Evolutionary conservation across 2,329 filamentous ascomycete genomes (phyloP), one percentile per base, ranked within the genome.

Genomic region (Aspergillus alliaceus): DNA sequence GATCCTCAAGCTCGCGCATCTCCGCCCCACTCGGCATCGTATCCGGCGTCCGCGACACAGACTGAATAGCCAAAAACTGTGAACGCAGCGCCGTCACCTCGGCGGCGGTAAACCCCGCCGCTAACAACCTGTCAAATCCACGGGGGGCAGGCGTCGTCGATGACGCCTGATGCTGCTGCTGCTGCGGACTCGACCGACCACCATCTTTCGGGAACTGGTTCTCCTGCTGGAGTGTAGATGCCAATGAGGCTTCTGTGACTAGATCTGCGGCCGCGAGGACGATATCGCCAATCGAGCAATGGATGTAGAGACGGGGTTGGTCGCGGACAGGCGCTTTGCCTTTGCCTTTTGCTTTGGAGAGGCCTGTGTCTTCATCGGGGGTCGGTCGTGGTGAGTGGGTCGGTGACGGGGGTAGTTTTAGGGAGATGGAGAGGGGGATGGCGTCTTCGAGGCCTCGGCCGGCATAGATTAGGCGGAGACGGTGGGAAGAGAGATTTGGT

Each of bases 31-130:
- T 87, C 1, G 93, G 93, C 88, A 96, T 91, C 0, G 90, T 90
- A 71, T 96, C 93, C 0, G 91, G 91, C 1, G 92, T 96, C 71
- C 90, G 91, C 25, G 89, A 88, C 62, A 89, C 85, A 29, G 89
- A 85, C 69, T 96, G 90, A 61, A 96, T 90, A 44, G 89, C 88
- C 42, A 91, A 84, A 75, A 98, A 99, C 73, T 98, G 93, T 22
- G 92, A 86, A 20, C 95, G 86, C 14, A 99, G 82, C 49, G 89
- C 87, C 50, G 91, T 87, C 14, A 99, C 88, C 74, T 99, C 95
- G 2, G 89, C 84, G 0, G 87, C 71, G 0, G 90, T 91, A 76
- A 99, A 96, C 27, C 93, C 93, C 0, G 91, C 85, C 4, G 84
- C 79, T 0, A 96, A 83, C 2, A 98, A 82, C 6, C 95, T 84